These are phyloP conservation scores for Colletotrichum sp. DNA, from an alignment of 2,329 filamentous ascomycete species.

Conservation along the genomic window DNA sequence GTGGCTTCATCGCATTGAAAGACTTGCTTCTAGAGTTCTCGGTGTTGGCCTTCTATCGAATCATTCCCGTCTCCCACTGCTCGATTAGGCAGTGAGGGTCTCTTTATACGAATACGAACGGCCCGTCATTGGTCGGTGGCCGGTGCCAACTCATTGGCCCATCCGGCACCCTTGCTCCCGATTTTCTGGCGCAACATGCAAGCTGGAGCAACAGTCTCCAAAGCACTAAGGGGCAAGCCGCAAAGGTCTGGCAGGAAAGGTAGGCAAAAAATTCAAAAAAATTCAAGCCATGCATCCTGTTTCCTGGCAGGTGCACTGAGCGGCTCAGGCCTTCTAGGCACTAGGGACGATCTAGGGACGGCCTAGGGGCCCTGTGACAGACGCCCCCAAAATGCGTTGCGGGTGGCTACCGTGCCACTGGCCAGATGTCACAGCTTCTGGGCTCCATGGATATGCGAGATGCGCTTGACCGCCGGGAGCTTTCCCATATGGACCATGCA, in stretches of 20 bases:
- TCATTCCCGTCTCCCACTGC: constrained; percentile 9
- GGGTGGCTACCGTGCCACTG: neutral
- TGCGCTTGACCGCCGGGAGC: constrained; percentile 14
- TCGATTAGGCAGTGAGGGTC: constrained; percentile 11
- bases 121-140: constrained; percentile 7
- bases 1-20: constrained; percentile 13
- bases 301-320: neutral
- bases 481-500: neutral
- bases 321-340: neutral
- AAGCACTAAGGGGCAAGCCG: neutral
- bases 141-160: constrained; percentile 6
- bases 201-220: neutral
- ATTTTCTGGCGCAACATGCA: constrained; percentile 11
- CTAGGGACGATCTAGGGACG: neutral
- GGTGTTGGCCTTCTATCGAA: constrained; percentile 10
- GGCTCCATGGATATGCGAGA: neutral
- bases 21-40: neutral
- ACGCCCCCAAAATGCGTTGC: neutral
- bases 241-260: too few relatives aligned
- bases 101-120: constrained; percentile 21
- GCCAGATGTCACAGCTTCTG: constrained; percentile 1
- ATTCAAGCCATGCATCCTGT: neutral
- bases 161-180: neutral
- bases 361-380: neutral
- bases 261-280: neutral